These are phyloP conservation scores for Cochlearia excelsa DNA, from an alignment of 345 rosid species.

Conservation along the genomic window DNA sequence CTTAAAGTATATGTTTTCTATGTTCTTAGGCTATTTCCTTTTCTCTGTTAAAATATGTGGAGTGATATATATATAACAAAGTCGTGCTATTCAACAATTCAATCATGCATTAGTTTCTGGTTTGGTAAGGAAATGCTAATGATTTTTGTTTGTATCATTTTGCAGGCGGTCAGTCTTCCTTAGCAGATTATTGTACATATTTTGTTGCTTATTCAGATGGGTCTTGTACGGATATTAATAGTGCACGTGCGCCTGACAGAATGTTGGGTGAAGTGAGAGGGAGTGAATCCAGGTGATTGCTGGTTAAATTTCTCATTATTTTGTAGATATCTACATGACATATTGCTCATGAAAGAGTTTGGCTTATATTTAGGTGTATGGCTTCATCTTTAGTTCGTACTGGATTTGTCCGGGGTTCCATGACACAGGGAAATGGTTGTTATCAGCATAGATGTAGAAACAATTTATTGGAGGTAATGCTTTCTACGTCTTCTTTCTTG, in stretches of 20 bases:
- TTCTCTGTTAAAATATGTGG: background rate
- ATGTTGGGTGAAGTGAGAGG: constrained; percentile 99
- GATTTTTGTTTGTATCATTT: constrained; percentile 3
- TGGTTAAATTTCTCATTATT: constrained; percentile 15
- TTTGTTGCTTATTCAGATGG: constrained; percentile 99
- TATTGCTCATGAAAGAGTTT: constrained; percentile 28
- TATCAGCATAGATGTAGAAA: constrained; percentile 90
- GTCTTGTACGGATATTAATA: constrained; percentile 91
- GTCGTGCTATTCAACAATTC: background rate
- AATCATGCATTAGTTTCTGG: background rate
- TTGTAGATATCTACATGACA: constrained; percentile 1
- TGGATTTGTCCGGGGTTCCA: constrained; percentile 92
- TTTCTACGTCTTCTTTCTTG: constrained; percentile 4
- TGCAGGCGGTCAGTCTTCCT: constrained; percentile 97
- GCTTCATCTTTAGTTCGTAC: constrained; percentile 94
- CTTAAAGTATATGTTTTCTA: background rate
- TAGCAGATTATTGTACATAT: constrained; percentile 97
- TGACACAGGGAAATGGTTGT: constrained; percentile 95
- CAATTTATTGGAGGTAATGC: constrained; percentile 72
- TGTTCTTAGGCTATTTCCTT: background rate
- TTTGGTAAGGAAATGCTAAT: constrained; percentile 16
- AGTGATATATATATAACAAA: background rate
- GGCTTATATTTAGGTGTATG: constrained; percentile 70
- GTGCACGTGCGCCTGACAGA: constrained; percentile 95
- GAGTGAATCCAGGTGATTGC: constrained; percentile 71